Evolutionary conservation across 257 asterid species (phyloP), one percentile per base, ranked within the genome.

Genomic region (Solanum appendiculatum): DNA sequence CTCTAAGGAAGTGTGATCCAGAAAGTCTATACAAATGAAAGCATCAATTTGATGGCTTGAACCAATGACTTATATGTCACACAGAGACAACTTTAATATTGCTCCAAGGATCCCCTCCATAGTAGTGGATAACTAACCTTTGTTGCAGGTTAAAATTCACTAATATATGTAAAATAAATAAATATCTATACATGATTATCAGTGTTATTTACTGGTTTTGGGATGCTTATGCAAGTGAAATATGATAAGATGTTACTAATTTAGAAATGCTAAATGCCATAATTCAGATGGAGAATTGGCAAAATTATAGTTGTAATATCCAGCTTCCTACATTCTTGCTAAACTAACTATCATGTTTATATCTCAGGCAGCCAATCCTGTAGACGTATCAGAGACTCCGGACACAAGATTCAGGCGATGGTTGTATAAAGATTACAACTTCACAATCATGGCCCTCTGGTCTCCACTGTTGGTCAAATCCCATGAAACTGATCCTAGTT

Each of bases 381-480:
- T 48, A 6, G 89, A 87, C 31, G 84, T 83, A 44, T 78, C 64
- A 0, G 39, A 14, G 7, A 78, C 63, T 27, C 48, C 40, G 42
- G 86, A 88, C 82, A 58, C 86, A 27, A 88, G 81, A 84, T 85
- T 73, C 64, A 74, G 90, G 25, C 86, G 90, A 2, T 88, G 90
- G 90, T 31, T 88, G 4, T 88, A 75, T 58, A 31, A 48, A 12
- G 86, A 85, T 77, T 85, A 88, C 78, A 63, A 85, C 72, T 84
- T 88, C 46, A 85, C 88, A 15, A 88, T 88, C 34, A 37, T 40
- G 66, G 82, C 87, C 70, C 66, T 88, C 1, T 88, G 90, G 90
- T 85, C 90, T 13, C 90, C 90, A 14, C 58, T 73, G 21, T 46
- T 88, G 83, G 46, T 88, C 36, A 85, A 74, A 66, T 81, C 86